Percentiles rank a stretch among this genome's conserved stretches.
These are phyloP conservation scores for Lachnellula subtilissima DNA, from an alignment of 2,329 filamentous ascomycete species.

Conservation along the genomic window DNA sequence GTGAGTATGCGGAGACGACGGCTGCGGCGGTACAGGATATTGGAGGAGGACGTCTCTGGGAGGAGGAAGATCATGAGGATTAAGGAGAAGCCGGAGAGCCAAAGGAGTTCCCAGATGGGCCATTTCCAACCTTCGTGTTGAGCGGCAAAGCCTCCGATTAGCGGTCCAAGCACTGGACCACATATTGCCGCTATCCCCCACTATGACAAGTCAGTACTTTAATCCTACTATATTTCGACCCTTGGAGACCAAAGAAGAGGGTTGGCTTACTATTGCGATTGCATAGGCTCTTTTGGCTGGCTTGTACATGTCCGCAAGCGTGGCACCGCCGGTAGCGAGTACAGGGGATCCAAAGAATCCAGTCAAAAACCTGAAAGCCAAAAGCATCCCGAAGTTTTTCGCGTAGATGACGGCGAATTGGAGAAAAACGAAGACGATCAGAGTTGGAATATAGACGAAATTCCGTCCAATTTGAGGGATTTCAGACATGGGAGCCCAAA, in stretches of 20 bases:
- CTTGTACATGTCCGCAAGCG: constrained; percentile 43
- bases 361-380: constrained; percentile 56
- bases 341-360: constrained; percentile 61
- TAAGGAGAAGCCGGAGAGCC: constrained; percentile 52
- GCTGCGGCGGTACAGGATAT: constrained; percentile 57
- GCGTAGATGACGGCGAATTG: constrained; percentile 44
- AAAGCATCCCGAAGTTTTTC: constrained; percentile 46
- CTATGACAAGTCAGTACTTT: no score
- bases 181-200: constrained; percentile 1
- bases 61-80: constrained; percentile 55
- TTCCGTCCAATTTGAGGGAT: constrained; percentile 63
- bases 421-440: constrained; percentile 59
- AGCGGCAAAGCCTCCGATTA: constrained; percentile 56
- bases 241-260: no score
- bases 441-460: constrained; percentile 61
- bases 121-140: constrained; percentile 55
- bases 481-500: constrained; percentile 63
- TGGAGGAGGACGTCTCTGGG: constrained; percentile 56
- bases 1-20: constrained; percentile 54
- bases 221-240: no score
- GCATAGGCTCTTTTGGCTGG: constrained; percentile 53
- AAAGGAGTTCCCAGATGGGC: constrained; percentile 54
- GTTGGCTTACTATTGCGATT: constrained; percentile 38
- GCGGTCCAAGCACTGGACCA: constrained; percentile 53
- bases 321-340: constrained; percentile 53